Conservation (phyloP, 2,329 filamentous ascomycete species). For the Teratosphaeria epicoccoides region DNA sequence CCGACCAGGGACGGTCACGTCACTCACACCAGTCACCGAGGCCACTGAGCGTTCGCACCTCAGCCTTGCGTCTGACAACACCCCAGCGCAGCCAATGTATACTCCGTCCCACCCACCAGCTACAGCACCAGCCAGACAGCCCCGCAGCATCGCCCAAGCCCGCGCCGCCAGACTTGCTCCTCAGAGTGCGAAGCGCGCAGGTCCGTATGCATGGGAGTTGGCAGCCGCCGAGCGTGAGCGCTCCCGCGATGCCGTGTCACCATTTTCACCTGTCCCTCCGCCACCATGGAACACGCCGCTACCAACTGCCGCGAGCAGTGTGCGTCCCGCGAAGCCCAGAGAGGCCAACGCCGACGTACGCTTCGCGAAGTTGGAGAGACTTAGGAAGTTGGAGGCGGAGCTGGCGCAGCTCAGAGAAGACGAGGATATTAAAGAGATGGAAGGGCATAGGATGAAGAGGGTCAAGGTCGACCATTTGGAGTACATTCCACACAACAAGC, state of each 20-base stretch:
- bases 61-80: not conserved
- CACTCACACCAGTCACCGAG: not conserved
- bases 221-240: not conserved
- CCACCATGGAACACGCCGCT: not conserved
- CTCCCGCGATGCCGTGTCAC: not conserved
- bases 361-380: slow-evolving; percentile 15
- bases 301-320: slow-evolving; percentile 6
- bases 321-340: slow-evolving; percentile 10
- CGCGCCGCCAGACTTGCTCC: slow-evolving; percentile 2
- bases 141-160: slow-evolving; percentile 2
- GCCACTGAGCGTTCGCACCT: not conserved
- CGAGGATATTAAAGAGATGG: slow-evolving; percentile 17
- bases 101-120: slow-evolving; percentile 1
- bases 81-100: not conserved
- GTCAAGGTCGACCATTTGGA: slow-evolving; percentile 24
- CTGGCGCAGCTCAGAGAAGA: slow-evolving; percentile 16
- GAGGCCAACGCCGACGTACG: slow-evolving; percentile 20
- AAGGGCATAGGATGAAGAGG: slow-evolving; percentile 17
- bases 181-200: slow-evolving; percentile 1
- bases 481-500: slow-evolving; percentile 21
- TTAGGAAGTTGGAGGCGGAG: slow-evolving; percentile 12
- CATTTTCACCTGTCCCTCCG: not conserved
- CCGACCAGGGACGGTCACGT: not conserved
- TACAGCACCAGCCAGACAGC: slow-evolving; percentile 1
- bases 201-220: not conserved